These are phyloP conservation scores for Diaporthe velutina DNA, from an alignment of 2,329 filamentous ascomycete species.

Conservation along the genomic window DNA sequence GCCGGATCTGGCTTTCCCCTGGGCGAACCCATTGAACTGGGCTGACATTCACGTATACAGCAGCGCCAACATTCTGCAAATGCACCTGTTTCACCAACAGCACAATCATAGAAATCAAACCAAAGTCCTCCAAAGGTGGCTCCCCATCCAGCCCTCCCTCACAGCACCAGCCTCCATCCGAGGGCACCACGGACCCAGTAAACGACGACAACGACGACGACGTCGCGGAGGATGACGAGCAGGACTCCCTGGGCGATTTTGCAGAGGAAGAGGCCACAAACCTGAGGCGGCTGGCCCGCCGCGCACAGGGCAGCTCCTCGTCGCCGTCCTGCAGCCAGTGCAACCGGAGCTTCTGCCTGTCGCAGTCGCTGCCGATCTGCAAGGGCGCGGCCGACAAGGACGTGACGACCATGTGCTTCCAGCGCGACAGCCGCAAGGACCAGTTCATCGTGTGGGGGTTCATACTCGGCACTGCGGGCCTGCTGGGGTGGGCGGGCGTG, in stretches of 20 bases:
- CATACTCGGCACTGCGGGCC: constrained; percentile 68
- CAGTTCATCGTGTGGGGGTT: constrained; percentile 76
- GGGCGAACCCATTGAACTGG: not conserved
- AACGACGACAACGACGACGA: constrained; percentile 41
- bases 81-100: constrained; percentile 79
- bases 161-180: constrained; percentile 43
- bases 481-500: constrained; percentile 71
- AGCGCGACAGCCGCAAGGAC: constrained; percentile 76
- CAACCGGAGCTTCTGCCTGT: constrained; percentile 74
- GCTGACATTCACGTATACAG: constrained; percentile 50
- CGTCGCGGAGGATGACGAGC: constrained; percentile 40
- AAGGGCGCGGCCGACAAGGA: constrained; percentile 72
- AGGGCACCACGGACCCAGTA: constrained; percentile 25
- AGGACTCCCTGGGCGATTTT: not conserved
- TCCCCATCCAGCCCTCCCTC: constrained; percentile 51
- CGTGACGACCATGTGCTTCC: constrained; percentile 73
- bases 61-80: constrained; percentile 76
- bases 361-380: constrained; percentile 72
- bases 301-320: constrained; percentile 50
- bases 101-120: constrained; percentile 66
- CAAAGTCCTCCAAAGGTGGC: constrained; percentile 57
- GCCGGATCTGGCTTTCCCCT: not conserved
- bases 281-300: constrained; percentile 41
- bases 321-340: constrained; percentile 68
- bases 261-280: not conserved